Percentiles rank a stretch among this genome's conserved stretches.
These are phyloP conservation scores for Fennellomyces sp. DNA, from an alignment of 371 early-diverging fungal genomes.

Conservation along the genomic window DNA sequence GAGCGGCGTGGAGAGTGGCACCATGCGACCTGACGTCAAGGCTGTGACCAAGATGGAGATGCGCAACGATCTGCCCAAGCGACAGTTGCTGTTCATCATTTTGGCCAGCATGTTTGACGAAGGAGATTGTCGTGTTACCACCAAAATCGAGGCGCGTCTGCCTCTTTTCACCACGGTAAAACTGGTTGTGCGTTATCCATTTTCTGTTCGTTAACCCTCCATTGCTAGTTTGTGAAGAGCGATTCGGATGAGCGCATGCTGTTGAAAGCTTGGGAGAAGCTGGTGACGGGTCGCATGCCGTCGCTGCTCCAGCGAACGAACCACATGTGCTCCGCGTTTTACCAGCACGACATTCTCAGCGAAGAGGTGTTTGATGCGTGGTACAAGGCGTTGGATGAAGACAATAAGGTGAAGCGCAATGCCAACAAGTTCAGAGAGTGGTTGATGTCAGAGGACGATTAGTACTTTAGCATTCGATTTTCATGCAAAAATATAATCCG, in stretches of 20 bases:
- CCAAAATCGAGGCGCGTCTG: slow-evolving; percentile 35
- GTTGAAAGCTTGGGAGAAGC: slow-evolving; percentile 68
- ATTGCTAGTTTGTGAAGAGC: slow-evolving; percentile 58
- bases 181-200: background rate
- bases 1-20: too few relatives aligned
- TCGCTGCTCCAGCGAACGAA: too few relatives aligned
- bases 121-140: slow-evolving; percentile 15
- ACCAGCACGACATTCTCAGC: slow-evolving; percentile 60
- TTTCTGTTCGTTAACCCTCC: background rate
- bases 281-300: slow-evolving; percentile 56
- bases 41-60: slow-evolving; percentile 78
- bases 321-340: too few relatives aligned
- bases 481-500: background rate
- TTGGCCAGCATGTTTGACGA: slow-evolving; percentile 64
- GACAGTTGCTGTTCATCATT: slow-evolving; percentile 63
- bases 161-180: slow-evolving; percentile 61
- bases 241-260: slow-evolving; percentile 61
- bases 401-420: too few relatives aligned
- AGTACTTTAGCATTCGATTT: too few relatives aligned
- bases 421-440: too few relatives aligned
- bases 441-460: too few relatives aligned
- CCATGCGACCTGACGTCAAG: slow-evolving; percentile 75
- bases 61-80: slow-evolving; percentile 74
- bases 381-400: too few relatives aligned
- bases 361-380: too few relatives aligned